phyloP scores from a whole-genome alignment of 2,329 filamentous ascomycete species.

The Clonostachys sp. region DNA sequence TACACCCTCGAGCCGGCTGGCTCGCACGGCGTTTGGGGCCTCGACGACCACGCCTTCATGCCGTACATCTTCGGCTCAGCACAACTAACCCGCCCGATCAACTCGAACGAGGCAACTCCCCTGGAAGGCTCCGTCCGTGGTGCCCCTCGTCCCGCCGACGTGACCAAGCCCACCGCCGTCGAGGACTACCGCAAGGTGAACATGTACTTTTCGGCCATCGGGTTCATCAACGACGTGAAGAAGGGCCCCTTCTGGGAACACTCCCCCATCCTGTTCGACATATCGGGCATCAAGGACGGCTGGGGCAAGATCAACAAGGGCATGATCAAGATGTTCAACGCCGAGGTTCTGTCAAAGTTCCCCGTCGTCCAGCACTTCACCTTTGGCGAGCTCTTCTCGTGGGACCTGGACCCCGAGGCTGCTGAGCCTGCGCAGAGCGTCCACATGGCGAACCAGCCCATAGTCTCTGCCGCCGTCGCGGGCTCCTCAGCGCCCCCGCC shows the following conservation, averaged over 20 bases:
- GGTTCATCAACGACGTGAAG: slow-evolving; percentile 97
- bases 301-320: slow-evolving; percentile 99
- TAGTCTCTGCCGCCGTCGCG: not conserved
- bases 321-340: slow-evolving; percentile 99
- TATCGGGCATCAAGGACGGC: slow-evolving; percentile 85
- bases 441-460: slow-evolving; percentile 54
- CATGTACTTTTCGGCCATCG: slow-evolving; percentile 93
- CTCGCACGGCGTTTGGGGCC: slow-evolving; percentile 94
- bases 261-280: slow-evolving; percentile 89
- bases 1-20: slow-evolving; percentile 95
- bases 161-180: slow-evolving; percentile 62
- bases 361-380: slow-evolving; percentile 97
- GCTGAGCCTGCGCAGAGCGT: slow-evolving; percentile 39
- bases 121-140: slow-evolving; percentile 72
- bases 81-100: slow-evolving; percentile 76
- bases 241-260: slow-evolving; percentile 96
- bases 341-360: slow-evolving; percentile 93
- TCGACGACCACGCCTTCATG: slow-evolving; percentile 95
- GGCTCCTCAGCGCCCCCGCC: slow-evolving; percentile 6
- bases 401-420: slow-evolving; percentile 65
- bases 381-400: slow-evolving; percentile 76
- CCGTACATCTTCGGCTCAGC: slow-evolving; percentile 95
- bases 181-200: slow-evolving; percentile 62
- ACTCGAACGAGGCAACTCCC: slow-evolving; percentile 53
- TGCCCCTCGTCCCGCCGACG: slow-evolving; percentile 66